Evolutionary conservation across 1,139 yeast species (phyloP), one percentile per base, ranked within the genome.

Genomic region (Diutina pseudorugosa): DNA sequence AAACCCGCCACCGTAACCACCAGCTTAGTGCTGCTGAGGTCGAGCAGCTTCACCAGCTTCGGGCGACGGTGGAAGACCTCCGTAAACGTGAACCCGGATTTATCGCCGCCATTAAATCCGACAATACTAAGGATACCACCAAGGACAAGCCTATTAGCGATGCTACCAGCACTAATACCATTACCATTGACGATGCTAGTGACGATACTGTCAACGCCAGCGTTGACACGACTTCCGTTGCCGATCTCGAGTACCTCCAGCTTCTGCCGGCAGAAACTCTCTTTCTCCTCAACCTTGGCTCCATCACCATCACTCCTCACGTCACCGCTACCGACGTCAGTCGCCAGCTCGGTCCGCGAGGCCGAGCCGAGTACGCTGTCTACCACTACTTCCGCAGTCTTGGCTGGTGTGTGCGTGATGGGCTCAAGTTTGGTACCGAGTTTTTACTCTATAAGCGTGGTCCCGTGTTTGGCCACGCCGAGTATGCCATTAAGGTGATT

Each of bases 381-480:
- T 93, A 91, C 61, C 95, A 90, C 62, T 91, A 90, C 63, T 91
- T 82, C 66, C 75, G 96, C 52, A 82, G 96, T 0, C 75, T 82
- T 40, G 98, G 98, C 0, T 93, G 98, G 98, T 91, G 98, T 71
- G 95, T 84, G 2, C 75, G 95, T 55, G 80, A 91, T 0, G 98
- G 98, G 0, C 79, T 91, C 54, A 93, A 93, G 64, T 93, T 93
- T 66, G 96, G 97, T 1, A 79, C 88, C 21, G 95, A 91, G 59
- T 83, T 73, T 65, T 69, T 93, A 19, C 70, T 93, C 7, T 93
- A 93, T 65, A 81, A 84, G 54, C 74, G 93, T 54, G 99, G 99
- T 0, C 98, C 98, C 9, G 97, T 97, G 1, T 90, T 91, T 63
- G 80, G 85, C 50, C 99, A 93, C 64, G 98, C 98, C 0, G 96